Evolutionary conservation across 805 yeast genomes (phyloP), one percentile per base, ranked within the genome.

Genomic region (Kazachstania martiniae): DNA sequence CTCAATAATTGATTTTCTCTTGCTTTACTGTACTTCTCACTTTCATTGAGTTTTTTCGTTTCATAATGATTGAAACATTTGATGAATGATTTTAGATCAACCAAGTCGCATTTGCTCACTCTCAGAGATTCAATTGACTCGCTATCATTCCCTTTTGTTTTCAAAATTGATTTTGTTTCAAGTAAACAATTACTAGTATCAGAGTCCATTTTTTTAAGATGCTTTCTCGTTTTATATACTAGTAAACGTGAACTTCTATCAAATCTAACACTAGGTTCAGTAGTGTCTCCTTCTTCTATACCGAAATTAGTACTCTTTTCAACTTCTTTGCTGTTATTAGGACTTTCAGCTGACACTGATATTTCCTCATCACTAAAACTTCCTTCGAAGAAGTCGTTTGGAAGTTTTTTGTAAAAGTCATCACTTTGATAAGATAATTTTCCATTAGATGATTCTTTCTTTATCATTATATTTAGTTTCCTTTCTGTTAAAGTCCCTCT

Each of bases 1-100:
- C 53, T 49, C n/a, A 43, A 41, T 16, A 65, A 34, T 32, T 66
- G 71, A 23, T 44, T 50, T 28, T 57, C 65, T 31, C 70, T 54
- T 9, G 53, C 45, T 25, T 46, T 53, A 4, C 49, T 48, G 30
- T 61, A 46, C 18, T 42, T 49, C 5, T 50, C 51, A 36, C 57
- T 67, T 12, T 53, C 55, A 23, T 47, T 52, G 29, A 50, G 42
- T 12, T 61, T 51, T 28, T 51, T 44, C 21, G 51, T 47, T 35
- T 65, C 68, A 35, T 56, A 58, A 6, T 53, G 43, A 15, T 59
- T 61, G 29, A 65, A 56, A 25, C 50, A 51, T 10, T 47, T 41
- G 25, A 65, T 28, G 36, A 65, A 63, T 3, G 57, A 56, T 4
- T 49, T 56, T 16, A 63, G 46, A 9, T 49, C 59, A 8, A 64